Conservation (phyloP, 352 stramenopile species). For the Globisporangium lucens region DNA sequence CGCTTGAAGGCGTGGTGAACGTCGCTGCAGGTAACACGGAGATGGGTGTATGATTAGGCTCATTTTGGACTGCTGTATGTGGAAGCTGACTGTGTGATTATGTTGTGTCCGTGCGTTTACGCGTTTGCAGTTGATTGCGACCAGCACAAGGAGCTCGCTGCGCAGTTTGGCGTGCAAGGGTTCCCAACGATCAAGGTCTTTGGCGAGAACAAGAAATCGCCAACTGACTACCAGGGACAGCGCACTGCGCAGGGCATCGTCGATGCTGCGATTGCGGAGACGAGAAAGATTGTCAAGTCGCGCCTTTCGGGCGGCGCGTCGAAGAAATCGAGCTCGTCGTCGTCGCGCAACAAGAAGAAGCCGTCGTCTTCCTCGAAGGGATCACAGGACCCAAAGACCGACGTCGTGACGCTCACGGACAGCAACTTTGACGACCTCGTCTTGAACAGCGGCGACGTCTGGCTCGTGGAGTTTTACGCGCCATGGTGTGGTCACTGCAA, state of each 20-base stretch:
- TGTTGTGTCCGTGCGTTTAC: background rate
- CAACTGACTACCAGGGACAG: slow-evolving; percentile 73
- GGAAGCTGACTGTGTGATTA: background rate
- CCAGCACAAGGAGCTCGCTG: slow-evolving; percentile 79
- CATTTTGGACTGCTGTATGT: background rate
- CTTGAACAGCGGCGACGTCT: slow-evolving; percentile 88
- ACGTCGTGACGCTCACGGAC: slow-evolving; percentile 89
- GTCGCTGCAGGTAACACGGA: slow-evolving; percentile 55
- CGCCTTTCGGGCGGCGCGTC: slow-evolving; percentile 60
- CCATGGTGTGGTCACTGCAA: slow-evolving; percentile 94
- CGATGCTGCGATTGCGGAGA: slow-evolving; percentile 68
- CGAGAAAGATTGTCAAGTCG: slow-evolving; percentile 75
- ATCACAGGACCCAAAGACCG: slow-evolving; percentile 41
- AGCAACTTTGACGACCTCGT: slow-evolving; percentile 91
- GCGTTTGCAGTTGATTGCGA: slow-evolving; percentile 61
- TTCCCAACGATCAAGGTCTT: slow-evolving; percentile 96
- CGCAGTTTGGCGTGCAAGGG: slow-evolving; percentile 86
- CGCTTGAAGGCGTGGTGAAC: slow-evolving; percentile 87
- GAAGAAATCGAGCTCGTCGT: slow-evolving; percentile 31
- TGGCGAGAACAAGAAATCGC: slow-evolving; percentile 74
- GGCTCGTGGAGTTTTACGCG: slow-evolving; percentile 92
- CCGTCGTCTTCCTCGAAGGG: slow-evolving; percentile 25
- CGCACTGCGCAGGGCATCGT: slow-evolving; percentile 85
- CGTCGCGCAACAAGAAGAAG: slow-evolving; percentile 46
- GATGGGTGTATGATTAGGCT: background rate